Base-by-base conservation (phyloP, 2,329 filamentous ascomycete species). In the Neobulgaria alba region DNA sequence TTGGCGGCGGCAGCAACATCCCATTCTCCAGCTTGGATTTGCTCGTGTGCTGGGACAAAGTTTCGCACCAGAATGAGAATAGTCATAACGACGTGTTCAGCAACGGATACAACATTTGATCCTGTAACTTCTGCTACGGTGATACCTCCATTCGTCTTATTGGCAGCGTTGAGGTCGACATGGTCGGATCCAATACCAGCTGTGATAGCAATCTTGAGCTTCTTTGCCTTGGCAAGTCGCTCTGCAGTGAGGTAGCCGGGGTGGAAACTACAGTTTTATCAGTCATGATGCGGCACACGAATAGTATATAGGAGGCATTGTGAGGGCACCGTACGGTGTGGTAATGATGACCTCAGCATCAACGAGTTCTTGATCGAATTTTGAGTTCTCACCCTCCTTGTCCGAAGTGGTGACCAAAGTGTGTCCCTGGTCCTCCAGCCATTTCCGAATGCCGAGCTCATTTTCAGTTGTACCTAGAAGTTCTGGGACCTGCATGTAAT, bases 271-370 rank as follows among this genome's bases (percentile, higher is more conserved):
- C 9, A 17, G 29, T 12, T 7, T 7, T 7, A 12, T 52, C 10
- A 51, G 40, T 26, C 23, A 26, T 26, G 7, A 26, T 26, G 23
- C 23, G 23, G 23, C 30, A n/a, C n/a, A 21, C 10, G 16, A 15
- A 20, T 21, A 16, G 17, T 15, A 26, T 29, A 29, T 37, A 10
- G 16, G 45, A 21, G 57, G 10, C 12, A 26, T 26, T 12, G 23
- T 7, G 23, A 26, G 12, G 23, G 23, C 7, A 26, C 12, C 12
- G 23, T 66, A 95, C 85, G 92, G 92, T 43, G 92, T 98, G 56
- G 92, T 98, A 69, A 98, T 96, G 76, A 98, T 96, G 67, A 98
- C 75, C 68, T 98, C 92, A 48, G 92, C 88, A 62, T 96, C 92
- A 48, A 92, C 88, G 41, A 98, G 78, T 71, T 98, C 87, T 72